Base-by-base conservation (phyloP, 2,329 filamentous ascomycete species). In the Talaromyces marneffei region DNA sequence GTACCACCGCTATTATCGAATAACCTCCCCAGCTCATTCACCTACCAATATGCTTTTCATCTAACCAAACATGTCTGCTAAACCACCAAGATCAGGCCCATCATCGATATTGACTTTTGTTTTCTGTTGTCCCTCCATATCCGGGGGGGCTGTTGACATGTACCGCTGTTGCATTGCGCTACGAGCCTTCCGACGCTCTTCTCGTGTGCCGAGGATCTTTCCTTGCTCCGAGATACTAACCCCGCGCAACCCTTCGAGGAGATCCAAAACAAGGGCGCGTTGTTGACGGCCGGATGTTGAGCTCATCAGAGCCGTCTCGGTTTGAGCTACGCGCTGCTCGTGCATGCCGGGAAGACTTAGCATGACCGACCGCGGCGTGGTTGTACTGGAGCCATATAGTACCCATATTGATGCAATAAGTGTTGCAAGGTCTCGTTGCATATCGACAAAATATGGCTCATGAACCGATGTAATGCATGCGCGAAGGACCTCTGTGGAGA, bases 381-480 rank as follows among this genome's bases (percentile, higher is more conserved):
- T 70, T 7, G 88, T 92, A 33, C 84, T 75, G 0, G 84, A 79
- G 12, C 85, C 85, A 72, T 96, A 96, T 64, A 89, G 84, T 8
- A 88, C 83, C 68, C 96, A 82, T 64, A 97, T 94, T 3, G 87
- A 85, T 0, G 92, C 92, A 64, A 99, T 96, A 39, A 97, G 81
- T 23, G 87, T 85, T 0, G 92, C 93, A 23, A 99, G 82, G 57
- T 99, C 92, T 72, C 92, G 93, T 70, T 99, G 94, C 64, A 95
- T 85, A 67, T 99, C 94, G 35, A 97, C 92, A 75, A 97, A 99
- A 75, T 97, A 97, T 0, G 91, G 88, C 67, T 99, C 94, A 75
- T 97, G 90, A 56, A 99, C 85, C 1, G 90, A 95, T 1, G 88
- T 90, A 72, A 97, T 90, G 69, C 90, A 93, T 0, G 92, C 91